Evolutionary conservation across 345 rosid genomes (phyloP).

Genomic region (Eucalyptus cloeziana): DNA sequence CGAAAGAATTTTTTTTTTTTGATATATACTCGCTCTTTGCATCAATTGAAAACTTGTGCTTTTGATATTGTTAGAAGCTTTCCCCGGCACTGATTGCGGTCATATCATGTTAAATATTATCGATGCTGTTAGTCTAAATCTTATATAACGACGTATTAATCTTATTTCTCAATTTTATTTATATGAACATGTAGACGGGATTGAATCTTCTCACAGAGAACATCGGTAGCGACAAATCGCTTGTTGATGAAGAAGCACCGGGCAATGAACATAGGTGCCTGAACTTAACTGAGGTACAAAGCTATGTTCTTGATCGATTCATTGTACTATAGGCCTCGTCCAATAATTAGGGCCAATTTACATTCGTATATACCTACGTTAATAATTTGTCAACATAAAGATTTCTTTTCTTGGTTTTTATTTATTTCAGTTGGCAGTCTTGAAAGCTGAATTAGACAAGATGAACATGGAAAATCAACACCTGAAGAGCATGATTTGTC

Average conservation of each 20-base stretch:
- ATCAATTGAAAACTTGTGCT: background rate
- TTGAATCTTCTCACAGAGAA: background rate
- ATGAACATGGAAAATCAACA: conserved; percentile 36
- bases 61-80: background rate
- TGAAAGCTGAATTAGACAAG: conserved; percentile 24
- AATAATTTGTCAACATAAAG: background rate
- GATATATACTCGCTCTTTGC: background rate
- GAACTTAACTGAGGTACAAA: background rate
- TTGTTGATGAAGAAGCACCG: background rate
- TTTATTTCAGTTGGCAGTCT: conserved; percentile 9
- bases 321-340: background rate
- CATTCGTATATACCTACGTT: background rate
- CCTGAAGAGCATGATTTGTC: conserved; percentile 29
- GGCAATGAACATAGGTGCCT: background rate
- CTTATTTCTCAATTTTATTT: background rate
- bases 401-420: background rate
- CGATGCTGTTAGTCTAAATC: background rate
- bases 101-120: background rate
- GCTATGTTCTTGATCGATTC: background rate
- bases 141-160: background rate
- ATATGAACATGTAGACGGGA: background rate
- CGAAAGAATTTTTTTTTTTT: no score
- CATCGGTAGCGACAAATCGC: background rate
- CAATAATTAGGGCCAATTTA: background rate
- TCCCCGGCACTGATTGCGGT: background rate